These are phyloP conservation scores for Lepiota brunneoincarnata DNA, from an alignment of 768 basidiomycete genomes.

Conservation along the genomic window DNA sequence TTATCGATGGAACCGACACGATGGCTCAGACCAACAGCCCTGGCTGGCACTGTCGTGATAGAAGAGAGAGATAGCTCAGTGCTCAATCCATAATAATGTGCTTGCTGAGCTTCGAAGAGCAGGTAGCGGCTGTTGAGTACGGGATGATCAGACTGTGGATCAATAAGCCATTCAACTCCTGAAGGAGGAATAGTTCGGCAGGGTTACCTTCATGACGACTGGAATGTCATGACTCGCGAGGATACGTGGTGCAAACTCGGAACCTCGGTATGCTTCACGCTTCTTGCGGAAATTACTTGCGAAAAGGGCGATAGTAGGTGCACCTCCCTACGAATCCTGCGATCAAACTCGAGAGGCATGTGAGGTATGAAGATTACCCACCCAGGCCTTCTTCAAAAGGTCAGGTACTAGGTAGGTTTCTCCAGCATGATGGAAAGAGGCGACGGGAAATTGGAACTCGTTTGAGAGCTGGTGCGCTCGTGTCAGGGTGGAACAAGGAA, in stretches of 20 bases:
- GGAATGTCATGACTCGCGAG: slow-evolving; percentile 62
- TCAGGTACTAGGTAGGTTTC: slow-evolving; percentile 82
- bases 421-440: slow-evolving; percentile 77
- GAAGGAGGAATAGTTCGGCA: too few relatives aligned
- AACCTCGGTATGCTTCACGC: slow-evolving; percentile 62
- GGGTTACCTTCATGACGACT: slow-evolving; percentile 68
- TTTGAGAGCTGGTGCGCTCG: slow-evolving; percentile 53
- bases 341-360: neutral
- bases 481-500: neutral
- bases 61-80: slow-evolving; percentile 56
- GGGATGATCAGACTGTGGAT: slow-evolving; percentile 52
- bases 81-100: slow-evolving; percentile 63
- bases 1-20: slow-evolving; percentile 59
- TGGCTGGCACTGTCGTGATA: slow-evolving; percentile 65
- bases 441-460: slow-evolving; percentile 76
- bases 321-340: slow-evolving; percentile 30
- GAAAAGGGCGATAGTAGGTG: slow-evolving; percentile 74
- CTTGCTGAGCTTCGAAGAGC: slow-evolving; percentile 68
- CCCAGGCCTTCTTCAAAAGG: slow-evolving; percentile 69
- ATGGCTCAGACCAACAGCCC: slow-evolving; percentile 62
- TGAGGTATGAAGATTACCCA: slow-evolving; percentile 18
- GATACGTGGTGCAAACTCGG: slow-evolving; percentile 70
- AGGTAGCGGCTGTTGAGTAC: slow-evolving; percentile 64
- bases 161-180: neutral
- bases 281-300: slow-evolving; percentile 57